phyloP scores from a whole-genome alignment of 305 asterid species.

The Plantago coronopus region DNA sequence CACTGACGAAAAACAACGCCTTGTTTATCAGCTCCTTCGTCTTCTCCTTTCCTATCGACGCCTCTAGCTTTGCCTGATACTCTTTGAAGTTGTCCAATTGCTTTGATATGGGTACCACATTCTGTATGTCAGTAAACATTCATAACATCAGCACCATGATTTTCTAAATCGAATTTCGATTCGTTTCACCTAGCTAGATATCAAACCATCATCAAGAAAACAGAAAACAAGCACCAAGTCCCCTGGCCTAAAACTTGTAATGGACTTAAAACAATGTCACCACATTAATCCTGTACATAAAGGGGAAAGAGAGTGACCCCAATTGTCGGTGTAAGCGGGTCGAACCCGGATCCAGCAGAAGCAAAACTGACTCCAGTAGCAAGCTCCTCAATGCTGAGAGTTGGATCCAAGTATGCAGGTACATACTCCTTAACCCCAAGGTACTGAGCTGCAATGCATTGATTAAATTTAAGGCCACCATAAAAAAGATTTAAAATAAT shows the following conservation, averaged over 20 bases:
- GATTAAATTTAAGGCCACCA: too few relatives aligned
- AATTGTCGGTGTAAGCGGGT: slow-evolving; percentile 64
- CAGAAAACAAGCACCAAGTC: too few relatives aligned
- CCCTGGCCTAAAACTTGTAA: too few relatives aligned
- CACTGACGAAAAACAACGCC: slow-evolving; percentile 53
- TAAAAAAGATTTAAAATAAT: neutral
- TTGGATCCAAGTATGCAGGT: slow-evolving; percentile 74
- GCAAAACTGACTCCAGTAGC: slow-evolving; percentile 79
- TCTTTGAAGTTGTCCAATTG: slow-evolving; percentile 57
- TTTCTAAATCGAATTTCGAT: too few relatives aligned
- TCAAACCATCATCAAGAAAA: too few relatives aligned
- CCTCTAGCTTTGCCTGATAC: slow-evolving; percentile 42
- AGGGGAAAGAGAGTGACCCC: slow-evolving; percentile 34
- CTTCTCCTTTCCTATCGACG: slow-evolving; percentile 44
- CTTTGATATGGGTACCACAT: slow-evolving; percentile 45
- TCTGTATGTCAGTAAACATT: slow-evolving; percentile 28
- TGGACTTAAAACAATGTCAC: too few relatives aligned
- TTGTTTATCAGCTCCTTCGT: slow-evolving; percentile 37
- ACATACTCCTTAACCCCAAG: slow-evolving; percentile 56
- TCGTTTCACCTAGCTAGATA: too few relatives aligned
- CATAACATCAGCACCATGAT: too few relatives aligned
- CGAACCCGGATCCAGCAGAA: slow-evolving; percentile 86
- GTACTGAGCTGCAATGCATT: slow-evolving; percentile 55
- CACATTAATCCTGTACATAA: neutral
- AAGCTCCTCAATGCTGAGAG: slow-evolving; percentile 47